Conservation (phyloP, 352 stramenopile genomes). For the Globisporangium splendens region DNA sequence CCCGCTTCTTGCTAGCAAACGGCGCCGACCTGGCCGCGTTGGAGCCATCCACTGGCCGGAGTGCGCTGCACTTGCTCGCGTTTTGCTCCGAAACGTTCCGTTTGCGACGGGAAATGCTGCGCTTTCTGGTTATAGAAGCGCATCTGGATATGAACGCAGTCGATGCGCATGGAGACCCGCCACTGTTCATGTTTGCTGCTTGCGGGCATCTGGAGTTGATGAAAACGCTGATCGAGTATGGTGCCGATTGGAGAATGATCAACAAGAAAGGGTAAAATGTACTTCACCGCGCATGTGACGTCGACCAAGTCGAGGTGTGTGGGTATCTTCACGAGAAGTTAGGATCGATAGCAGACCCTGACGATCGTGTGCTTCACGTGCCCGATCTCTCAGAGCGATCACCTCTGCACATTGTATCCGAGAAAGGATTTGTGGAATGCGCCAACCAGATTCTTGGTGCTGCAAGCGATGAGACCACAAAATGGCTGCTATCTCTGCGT, state of each 20-base stretch:
- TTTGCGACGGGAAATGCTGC: conserved; percentile 44
- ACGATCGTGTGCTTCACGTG: conserved; percentile 19
- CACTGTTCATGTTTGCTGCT: conserved; percentile 51
- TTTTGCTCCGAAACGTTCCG: conserved; percentile 47
- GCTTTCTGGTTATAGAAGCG: conserved; percentile 36
- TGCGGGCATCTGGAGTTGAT: conserved; percentile 46
- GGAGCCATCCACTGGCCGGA: conserved; percentile 40
- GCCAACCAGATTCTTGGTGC: conserved; percentile 34
- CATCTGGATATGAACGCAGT: conserved; percentile 37
- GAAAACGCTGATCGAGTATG: conserved; percentile 24
- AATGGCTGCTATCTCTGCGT: conserved; percentile 20
- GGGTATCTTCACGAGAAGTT: conserved; percentile 32
- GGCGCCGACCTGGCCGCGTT: conserved; percentile 33
- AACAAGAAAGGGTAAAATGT: conserved; percentile 36
- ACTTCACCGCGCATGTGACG: conserved; percentile 55
- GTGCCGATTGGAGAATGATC: conserved; percentile 22
- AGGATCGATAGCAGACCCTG: not conserved
- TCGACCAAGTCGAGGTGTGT: conserved; percentile 61
- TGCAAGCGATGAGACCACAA: conserved; percentile 6
- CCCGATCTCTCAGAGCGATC: conserved; percentile 26
- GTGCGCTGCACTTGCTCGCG: conserved; percentile 52
- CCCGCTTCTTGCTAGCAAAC: conserved; percentile 41
- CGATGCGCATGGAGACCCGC: conserved; percentile 42
- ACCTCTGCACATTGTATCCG: conserved; percentile 43
- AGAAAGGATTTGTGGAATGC: conserved; percentile 52